phyloP scores from a whole-genome alignment of 1,284 basidiomycete species.

The Heterobasidion annosum region DNA sequence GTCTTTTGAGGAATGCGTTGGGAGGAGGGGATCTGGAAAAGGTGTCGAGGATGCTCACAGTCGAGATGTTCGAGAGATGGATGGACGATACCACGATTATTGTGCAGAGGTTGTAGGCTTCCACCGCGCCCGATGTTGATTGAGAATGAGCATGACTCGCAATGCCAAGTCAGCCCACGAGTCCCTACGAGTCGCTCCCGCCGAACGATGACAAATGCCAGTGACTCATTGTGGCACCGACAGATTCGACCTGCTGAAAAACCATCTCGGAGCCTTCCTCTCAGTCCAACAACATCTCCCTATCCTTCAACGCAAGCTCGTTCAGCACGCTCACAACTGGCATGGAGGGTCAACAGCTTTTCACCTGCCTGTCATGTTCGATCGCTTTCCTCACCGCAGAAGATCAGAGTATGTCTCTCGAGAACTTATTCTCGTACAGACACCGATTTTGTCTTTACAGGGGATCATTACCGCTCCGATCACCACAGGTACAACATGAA shows the following conservation, averaged over 20 bases:
- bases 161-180: no score
- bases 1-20: conserved; percentile 19
- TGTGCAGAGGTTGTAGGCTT: conserved; percentile 13
- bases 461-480: conserved; percentile 89
- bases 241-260: no score
- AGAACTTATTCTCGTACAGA: not conserved
- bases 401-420: conserved; percentile 64
- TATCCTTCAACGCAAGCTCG: no score
- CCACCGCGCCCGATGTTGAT: not conserved
- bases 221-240: no score
- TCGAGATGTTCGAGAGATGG: conserved; percentile 16
- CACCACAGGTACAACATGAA: conserved; percentile 99
- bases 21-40: conserved; percentile 14
- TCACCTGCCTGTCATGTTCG: conserved; percentile 90
- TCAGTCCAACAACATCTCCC: no score
- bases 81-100: conserved; percentile 22
- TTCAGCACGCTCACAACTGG: no score
- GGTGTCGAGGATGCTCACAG: conserved; percentile 15
- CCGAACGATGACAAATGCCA: no score
- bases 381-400: conserved; percentile 83
- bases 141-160: no score
- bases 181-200: no score
- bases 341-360: conserved; percentile 27
- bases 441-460: conserved; percentile 25
- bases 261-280: no score